These are phyloP conservation scores for Populus ilicifolia DNA, from an alignment of 345 rosid species.

Conservation along the genomic window DNA sequence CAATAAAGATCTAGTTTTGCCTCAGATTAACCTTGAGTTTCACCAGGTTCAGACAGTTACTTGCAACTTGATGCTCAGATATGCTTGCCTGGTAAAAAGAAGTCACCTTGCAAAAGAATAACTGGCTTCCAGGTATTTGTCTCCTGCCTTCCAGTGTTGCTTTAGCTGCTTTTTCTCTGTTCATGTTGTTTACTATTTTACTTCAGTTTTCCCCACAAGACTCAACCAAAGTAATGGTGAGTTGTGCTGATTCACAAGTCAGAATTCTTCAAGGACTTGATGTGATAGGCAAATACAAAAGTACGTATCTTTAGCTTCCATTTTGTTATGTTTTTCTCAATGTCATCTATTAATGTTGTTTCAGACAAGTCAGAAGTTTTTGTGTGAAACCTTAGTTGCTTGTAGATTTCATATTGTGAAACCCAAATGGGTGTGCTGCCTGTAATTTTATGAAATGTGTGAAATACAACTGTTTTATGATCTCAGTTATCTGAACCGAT, in stretches of 20 bases:
- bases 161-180: not conserved
- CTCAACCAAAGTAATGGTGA: conserved; percentile 58
- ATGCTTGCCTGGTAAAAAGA: conserved; percentile 58
- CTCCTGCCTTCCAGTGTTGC: not conserved
- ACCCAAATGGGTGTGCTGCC: not conserved
- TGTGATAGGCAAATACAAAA: conserved; percentile 57
- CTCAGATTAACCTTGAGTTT: not conserved
- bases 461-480: not conserved
- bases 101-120: conserved; percentile 57
- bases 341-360: not conserved
- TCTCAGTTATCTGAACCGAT: not conserved
- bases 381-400: not conserved
- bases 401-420: not conserved
- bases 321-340: not conserved
- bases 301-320: conserved; percentile 27
- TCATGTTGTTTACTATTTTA: not conserved
- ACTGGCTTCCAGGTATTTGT: conserved; percentile 62
- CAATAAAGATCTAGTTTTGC: not conserved
- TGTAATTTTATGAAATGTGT: not conserved
- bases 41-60: conserved; percentile 41
- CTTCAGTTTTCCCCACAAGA: conserved; percentile 55
- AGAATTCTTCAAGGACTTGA: conserved; percentile 45
- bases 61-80: conserved; percentile 46
- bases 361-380: not conserved
- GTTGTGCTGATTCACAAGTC: conserved; percentile 69